A percentile compares a stretch with the other conserved stretches of the same genome.
Evolutionary conservation across 805 yeast species (phyloP).

Genomic region (Pichia nakasei): DNA sequence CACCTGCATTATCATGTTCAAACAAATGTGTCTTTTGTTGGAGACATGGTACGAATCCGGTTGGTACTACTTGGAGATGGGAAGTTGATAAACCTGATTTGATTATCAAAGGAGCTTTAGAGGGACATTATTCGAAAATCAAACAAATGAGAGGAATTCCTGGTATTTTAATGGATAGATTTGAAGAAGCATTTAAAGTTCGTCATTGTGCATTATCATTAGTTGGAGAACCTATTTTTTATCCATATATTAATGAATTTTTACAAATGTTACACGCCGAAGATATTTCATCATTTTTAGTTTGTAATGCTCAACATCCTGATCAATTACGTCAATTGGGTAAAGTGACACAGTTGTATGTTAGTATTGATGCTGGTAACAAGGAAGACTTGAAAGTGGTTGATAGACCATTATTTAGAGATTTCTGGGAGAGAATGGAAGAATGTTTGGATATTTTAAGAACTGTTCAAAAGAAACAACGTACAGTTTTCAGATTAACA

Average conservation of each 20-base stretch:
- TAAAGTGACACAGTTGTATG: slow-evolving; percentile 85
- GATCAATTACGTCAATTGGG: slow-evolving; percentile 59
- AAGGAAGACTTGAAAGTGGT: slow-evolving; percentile 70
- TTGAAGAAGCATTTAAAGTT: slow-evolving; percentile 83
- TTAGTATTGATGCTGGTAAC: slow-evolving; percentile 90
- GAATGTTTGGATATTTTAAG: slow-evolving; percentile 71
- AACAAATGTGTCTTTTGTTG: slow-evolving; percentile 95
- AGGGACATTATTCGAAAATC: slow-evolving; percentile 84
- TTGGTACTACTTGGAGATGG: slow-evolving; percentile 95
- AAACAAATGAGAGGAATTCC: slow-evolving; percentile 95
- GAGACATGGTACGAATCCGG: slow-evolving; percentile 97
- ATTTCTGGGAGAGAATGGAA: slow-evolving; percentile 85
- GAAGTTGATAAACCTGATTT: slow-evolving; percentile 84
- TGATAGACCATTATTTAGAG: slow-evolving; percentile 82
- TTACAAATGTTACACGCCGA: slow-evolving; percentile 70
- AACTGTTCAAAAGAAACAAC: slow-evolving; percentile 67
- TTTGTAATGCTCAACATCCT: slow-evolving; percentile 95
- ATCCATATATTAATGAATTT: slow-evolving; percentile 84
- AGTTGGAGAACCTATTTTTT: slow-evolving; percentile 93
- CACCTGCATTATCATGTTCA: slow-evolving; percentile 89
- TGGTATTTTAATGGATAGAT: slow-evolving; percentile 82
- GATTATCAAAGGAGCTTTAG: slow-evolving; percentile 75
- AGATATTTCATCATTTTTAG: slow-evolving; percentile 78
- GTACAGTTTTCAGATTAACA: slow-evolving; percentile 87
- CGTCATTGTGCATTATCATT: slow-evolving; percentile 86